These are phyloP conservation scores for Phytophthora cactorum DNA, from an alignment of 352 stramenopile species.

Conservation along the genomic window DNA sequence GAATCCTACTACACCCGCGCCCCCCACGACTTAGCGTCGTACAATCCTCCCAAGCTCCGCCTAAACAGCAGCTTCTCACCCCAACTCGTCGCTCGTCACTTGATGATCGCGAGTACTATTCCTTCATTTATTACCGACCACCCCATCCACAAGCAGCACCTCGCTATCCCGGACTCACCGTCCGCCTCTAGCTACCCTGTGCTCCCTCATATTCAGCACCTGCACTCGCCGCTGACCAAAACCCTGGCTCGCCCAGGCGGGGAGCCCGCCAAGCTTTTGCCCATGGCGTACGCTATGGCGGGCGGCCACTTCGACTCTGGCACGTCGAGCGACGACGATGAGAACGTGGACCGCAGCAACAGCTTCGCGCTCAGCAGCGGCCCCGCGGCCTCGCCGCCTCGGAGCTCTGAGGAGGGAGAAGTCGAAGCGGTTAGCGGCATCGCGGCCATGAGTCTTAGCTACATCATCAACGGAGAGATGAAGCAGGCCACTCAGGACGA, in stretches of 20 bases:
- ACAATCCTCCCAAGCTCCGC: conserved; percentile 27
- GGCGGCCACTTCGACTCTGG: conserved; percentile 34
- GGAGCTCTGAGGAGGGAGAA: conserved; percentile 37
- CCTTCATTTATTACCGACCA: conserved; percentile 49
- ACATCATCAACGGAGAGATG: conserved; percentile 78
- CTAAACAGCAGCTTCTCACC: conserved; percentile 30
- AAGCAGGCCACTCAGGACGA: conserved; percentile 35
- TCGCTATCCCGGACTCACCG: conserved; percentile 25
- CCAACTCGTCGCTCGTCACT: conserved; percentile 32
- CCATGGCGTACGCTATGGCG: conserved; percentile 36
- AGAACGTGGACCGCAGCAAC: conserved; percentile 37
- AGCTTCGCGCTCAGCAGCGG: conserved; percentile 5
- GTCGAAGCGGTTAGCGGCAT: conserved; percentile 58
- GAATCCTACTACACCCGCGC: conserved; percentile 45
- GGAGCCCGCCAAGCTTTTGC: conserved; percentile 18
- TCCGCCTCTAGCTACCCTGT: conserved; percentile 22
- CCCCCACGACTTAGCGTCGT: conserved; percentile 46
- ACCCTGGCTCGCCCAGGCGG: conserved; percentile 30
- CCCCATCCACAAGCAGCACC: conserved; percentile 15
- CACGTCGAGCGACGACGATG: conserved; percentile 41
- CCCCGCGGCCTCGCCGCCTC: conserved; percentile 19
- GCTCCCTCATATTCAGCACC: conserved; percentile 31
- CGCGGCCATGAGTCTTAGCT: conserved; percentile 84
- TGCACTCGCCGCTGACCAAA: conserved; percentile 38
- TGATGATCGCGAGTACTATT: conserved; percentile 48